Evolutionary conservation across 352 stramenopile species (phyloP).

Genomic region (Pythium folliculosum): DNA sequence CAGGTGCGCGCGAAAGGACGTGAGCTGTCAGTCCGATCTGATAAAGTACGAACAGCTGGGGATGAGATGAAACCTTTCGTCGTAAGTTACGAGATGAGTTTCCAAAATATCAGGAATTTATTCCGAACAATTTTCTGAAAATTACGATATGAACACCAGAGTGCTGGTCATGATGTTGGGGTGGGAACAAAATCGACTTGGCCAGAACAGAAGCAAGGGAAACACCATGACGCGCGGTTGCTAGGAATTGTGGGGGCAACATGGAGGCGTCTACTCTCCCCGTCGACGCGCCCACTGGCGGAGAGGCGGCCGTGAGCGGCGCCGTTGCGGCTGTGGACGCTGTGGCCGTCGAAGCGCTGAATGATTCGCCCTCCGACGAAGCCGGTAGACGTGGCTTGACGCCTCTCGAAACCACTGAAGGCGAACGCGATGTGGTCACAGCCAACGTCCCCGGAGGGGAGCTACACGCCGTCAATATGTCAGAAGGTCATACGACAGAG

Average conservation of each 20-base stretch:
- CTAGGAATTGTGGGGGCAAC: not conserved
- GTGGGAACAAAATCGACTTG: not conserved
- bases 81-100: not conserved
- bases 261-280: not conserved
- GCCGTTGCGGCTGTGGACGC: too few relatives aligned
- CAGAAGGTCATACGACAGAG: not conserved
- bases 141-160: not conserved
- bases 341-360: too few relatives aligned
- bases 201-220: not conserved
- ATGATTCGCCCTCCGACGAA: too few relatives aligned
- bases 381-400: too few relatives aligned
- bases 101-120: too few relatives aligned
- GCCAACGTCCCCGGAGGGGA: not conserved
- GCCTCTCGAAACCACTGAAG: too few relatives aligned
- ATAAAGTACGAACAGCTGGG: slow-evolving; percentile 1
- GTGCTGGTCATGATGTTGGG: not conserved
- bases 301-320: not conserved
- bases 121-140: not conserved
- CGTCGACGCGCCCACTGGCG: not conserved
- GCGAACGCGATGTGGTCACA: too few relatives aligned
- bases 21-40: not conserved
- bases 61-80: not conserved
- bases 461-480: not conserved
- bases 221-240: not conserved
- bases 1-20: slow-evolving; percentile 3